These are phyloP conservation scores for Cladophialophora carrionii DNA, from an alignment of 2,329 filamentous ascomycete genomes.

Conservation along the genomic window DNA sequence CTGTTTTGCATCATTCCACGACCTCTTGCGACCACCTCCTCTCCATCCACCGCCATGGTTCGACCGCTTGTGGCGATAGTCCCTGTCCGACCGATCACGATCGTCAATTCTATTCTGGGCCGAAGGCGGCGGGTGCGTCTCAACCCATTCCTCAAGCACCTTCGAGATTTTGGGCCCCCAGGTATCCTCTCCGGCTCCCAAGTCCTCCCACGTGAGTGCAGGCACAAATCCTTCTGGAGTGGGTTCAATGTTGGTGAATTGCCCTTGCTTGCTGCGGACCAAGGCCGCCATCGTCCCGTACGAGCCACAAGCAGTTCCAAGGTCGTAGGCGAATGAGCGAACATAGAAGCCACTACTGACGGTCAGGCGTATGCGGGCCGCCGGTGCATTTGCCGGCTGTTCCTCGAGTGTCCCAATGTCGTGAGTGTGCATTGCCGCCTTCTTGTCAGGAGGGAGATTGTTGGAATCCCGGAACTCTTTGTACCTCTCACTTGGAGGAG, in stretches of 20 bases:
- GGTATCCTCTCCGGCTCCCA: constrained; percentile 73
- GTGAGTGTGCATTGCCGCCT: constrained; percentile 39
- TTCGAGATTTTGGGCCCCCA: constrained; percentile 76
- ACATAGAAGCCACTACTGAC: constrained; percentile 98
- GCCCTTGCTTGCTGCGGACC: constrained; percentile 76
- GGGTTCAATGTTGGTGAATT: constrained; percentile 57
- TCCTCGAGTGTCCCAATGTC: constrained; percentile 30
- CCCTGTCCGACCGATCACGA: constrained; percentile 20
- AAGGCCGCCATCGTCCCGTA: constrained; percentile 85
- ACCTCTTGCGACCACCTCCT: constrained; percentile 19
- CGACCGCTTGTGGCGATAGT: constrained; percentile 11
- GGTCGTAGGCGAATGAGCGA: constrained; percentile 86
- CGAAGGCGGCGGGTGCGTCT: constrained; percentile 42
- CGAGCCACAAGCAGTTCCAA: constrained; percentile 79
- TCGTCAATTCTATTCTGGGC: constrained; percentile 19
- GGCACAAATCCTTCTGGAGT: constrained; percentile 51
- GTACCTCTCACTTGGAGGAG: constrained; percentile 31
- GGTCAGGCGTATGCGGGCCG: constrained; percentile 82
- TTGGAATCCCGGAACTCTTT: constrained; percentile 24
- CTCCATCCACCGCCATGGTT: constrained; percentile 2
- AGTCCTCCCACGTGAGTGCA: constrained; percentile 76
- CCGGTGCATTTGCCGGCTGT: constrained; percentile 57
- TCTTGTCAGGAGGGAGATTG: constrained; percentile 31
- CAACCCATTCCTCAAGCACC: constrained; percentile 59
- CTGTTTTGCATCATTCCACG: constrained; percentile 16